Evolutionary conservation across 305 asterid species (phyloP).

Genomic region (Nicotiana rustica): DNA sequence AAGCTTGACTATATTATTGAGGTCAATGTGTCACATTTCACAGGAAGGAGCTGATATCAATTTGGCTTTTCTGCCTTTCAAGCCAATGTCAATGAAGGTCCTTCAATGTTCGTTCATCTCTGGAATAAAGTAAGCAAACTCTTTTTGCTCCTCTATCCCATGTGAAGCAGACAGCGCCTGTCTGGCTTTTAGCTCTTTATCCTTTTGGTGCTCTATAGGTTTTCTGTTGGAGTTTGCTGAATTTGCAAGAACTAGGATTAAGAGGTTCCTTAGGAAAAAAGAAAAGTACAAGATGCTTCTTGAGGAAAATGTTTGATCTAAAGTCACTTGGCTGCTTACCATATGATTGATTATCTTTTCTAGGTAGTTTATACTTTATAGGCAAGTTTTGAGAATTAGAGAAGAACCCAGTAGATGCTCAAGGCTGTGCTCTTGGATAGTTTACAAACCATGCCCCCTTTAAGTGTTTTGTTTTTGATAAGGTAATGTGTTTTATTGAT

Average conservation of each 20-base stretch:
- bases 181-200: conserved; percentile 24
- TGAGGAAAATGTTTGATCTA: conserved; percentile 28
- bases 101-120: conserved; percentile 83
- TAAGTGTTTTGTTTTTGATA: too few relatives aligned
- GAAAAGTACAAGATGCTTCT: background rate
- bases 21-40: conserved; percentile 27
- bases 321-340: background rate
- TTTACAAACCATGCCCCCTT: background rate
- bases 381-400: background rate
- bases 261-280: background rate
- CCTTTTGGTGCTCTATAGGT: background rate
- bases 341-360: conserved; percentile 1
- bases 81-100: conserved; percentile 80
- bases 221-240: background rate
- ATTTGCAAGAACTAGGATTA: conserved; percentile 15
- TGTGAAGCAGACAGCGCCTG: conserved; percentile 1
- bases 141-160: conserved; percentile 33
- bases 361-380: background rate
- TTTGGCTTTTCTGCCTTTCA: conserved; percentile 73
- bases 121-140: conserved; percentile 65
- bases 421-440: background rate
- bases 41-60: conserved; percentile 74
- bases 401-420: conserved; percentile 8
- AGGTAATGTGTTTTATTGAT: too few relatives aligned
- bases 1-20: conserved; percentile 30